Base-by-base conservation (phyloP, 805 yeast species). In the Sugiyamaella qingdaonensis region DNA sequence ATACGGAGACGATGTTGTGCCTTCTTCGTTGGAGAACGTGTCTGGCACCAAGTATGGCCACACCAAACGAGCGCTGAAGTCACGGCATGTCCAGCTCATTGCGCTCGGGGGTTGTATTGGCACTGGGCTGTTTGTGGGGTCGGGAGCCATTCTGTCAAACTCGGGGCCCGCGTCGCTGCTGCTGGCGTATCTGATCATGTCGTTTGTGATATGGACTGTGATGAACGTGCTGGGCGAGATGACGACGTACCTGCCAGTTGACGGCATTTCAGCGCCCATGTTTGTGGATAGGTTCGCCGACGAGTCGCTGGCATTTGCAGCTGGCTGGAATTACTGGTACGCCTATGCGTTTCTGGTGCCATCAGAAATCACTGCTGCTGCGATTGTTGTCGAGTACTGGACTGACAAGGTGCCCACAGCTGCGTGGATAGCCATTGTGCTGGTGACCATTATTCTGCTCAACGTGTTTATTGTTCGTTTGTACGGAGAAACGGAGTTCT, bases 71-170 rank as follows among this genome's bases (percentile, higher is more conserved):
- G 67, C 64, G n/a, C 58, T 82, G 53, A 81, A 79, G 63, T 75
- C 78, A 35, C 74, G 89, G 66, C 89, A 85, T 65, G 72, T 85
- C 61, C 82, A 81, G 61, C 80, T 84, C 82, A 85, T 85, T 63
- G 88, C 90, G 48, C 75, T 85, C 55, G 90, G 90, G 61, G 88
- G 89, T 49, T 76, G 84, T 55, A 85, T 86, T 56, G 94, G 92
- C 64, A 83, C 90, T 4, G 92, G 90, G 68, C 73, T 86, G 46
- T 84, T 86, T 59, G 85, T 86, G 33, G 88, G 89, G 64, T 78
- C 89, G 1, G 87, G 88, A 55, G 68, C 76, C 14, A 78, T 87
- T 2, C 69, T 86, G 49, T 59, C 76, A 16, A 72, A 76, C 32
- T 86, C 88, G 65, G 94, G 94, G 27, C 92, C 94, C n/a, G 87